These are phyloP conservation scores for Jacaranda mimosifolia DNA, from an alignment of 257 asterid genomes.

Conservation along the genomic window DNA sequence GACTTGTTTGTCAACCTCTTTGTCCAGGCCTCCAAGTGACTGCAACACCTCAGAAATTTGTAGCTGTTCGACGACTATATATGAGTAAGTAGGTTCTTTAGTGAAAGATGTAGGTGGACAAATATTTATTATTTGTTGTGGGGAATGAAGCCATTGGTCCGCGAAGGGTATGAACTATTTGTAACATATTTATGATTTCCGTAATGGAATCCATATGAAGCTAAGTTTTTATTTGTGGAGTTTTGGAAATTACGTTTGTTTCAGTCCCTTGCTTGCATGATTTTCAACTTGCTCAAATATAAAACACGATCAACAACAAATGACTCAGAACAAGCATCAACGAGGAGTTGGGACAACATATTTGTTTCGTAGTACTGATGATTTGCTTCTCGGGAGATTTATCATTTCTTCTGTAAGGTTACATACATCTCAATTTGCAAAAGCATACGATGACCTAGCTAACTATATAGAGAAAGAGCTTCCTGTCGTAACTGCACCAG, in stretches of 20 bases:
- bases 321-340: background rate
- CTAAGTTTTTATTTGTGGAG: constrained; percentile 11
- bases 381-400: background rate
- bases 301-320: no score
- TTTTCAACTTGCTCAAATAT: background rate
- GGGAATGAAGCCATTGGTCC: constrained; percentile 84
- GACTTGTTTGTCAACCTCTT: background rate
- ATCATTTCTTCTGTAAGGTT: background rate
- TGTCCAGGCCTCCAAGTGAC: constrained; percentile 38
- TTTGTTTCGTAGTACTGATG: background rate
- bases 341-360: background rate
- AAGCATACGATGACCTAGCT: background rate
- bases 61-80: constrained; percentile 30
- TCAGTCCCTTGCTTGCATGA: background rate
- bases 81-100: constrained; percentile 36
- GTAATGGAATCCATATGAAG: constrained; percentile 28
- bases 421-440: background rate
- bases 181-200: constrained; percentile 41
- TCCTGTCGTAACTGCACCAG: background rate
- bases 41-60: constrained; percentile 26
- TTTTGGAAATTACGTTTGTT: background rate
- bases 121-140: constrained; percentile 2
- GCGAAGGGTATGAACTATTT: constrained; percentile 46
- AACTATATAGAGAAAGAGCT: background rate
- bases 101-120: constrained; percentile 32